Base-by-base conservation (phyloP, 1,284 basidiomycete genomes). In the Pseudozyma pruni region DNA sequence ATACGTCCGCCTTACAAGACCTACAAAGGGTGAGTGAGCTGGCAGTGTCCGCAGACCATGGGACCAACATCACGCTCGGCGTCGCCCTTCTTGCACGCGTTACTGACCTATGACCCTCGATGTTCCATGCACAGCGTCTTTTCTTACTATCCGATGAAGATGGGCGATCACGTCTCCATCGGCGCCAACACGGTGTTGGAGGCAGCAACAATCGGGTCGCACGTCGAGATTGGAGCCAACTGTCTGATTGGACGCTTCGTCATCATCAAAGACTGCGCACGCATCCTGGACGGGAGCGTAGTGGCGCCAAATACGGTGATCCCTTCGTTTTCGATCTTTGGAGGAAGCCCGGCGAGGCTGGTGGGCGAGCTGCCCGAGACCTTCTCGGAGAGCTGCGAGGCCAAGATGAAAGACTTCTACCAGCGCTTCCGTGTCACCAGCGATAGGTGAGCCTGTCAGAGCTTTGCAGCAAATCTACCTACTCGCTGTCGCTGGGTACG, bases 141-240 rank as follows among this genome's bases (percentile, higher is more conserved):
- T 87, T 97, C 96, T 75, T 98, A 96, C 84, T 97, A 98, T 79
- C 95, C 96, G 2, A 92, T 97, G 89, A 94, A 95, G 82, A 89
- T 98, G 25, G 92, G 93, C 2, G 94, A 98, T 83, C 90, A 92
- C 81, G 95, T 98, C 23, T 90, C 93, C 62, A 92, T 99, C 45
- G 96, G 95, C 5, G 87, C 90, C 16, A 88, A 89, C 61, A 89
- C 88, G 27, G 88, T 98, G 49, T 87, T 98, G 14, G 94, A 99
- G 84, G 95, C 96, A 1, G 94, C 94, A 0, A 91, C 90, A 2
- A 93, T 98, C 31, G 96, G 96, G 1, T 92, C 90, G 78, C 90
- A 94, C 73, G 94, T 98, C 34, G 90, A 94, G 78, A 96, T 99
- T 62, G 95, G 96, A 23, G 91, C 91, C 83, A 91, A 93, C 80